phyloP scores from a whole-genome alignment of 805 yeast species.

The Candida suzukii region DNA sequence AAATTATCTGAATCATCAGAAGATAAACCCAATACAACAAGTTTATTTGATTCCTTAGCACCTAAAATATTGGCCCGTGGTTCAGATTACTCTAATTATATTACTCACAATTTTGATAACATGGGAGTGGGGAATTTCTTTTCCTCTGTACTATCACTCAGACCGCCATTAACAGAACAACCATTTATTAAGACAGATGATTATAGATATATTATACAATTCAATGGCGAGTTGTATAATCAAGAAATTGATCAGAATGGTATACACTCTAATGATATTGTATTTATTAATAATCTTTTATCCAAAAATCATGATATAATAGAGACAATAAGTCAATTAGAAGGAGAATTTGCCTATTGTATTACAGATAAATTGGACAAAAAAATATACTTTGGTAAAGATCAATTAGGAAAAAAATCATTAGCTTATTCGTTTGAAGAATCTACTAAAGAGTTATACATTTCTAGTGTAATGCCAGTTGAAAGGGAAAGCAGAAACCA shows the following conservation, averaged over 20 bases:
- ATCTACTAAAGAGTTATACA: conserved; percentile 28
- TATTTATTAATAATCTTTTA: conserved; percentile 36
- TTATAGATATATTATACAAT: conserved; percentile 48
- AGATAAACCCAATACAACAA: background rate
- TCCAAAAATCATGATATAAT: conserved; percentile 27
- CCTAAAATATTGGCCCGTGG: conserved; percentile 54
- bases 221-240: conserved; percentile 88
- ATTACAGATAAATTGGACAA: conserved; percentile 35
- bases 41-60: conserved; percentile 27
- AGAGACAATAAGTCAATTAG: conserved; percentile 34
- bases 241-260: conserved; percentile 32
- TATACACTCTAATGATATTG: conserved; percentile 52
- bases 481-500: conserved; percentile 18
- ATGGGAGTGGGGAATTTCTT: conserved; percentile 28
- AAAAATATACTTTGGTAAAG: conserved; percentile 73
- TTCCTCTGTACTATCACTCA: conserved; percentile 73
- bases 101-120: conserved; percentile 3
- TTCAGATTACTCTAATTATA: conserved; percentile 44
- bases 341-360: conserved; percentile 81
- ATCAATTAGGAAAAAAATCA: conserved; percentile 74
- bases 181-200: conserved; percentile 37
- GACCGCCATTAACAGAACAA: conserved; percentile 75
- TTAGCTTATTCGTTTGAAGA: conserved; percentile 37
- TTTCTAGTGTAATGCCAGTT: conserved; percentile 41
- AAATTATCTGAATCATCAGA: conserved; percentile 10